phyloP scores from a whole-genome alignment of 1,284 basidiomycete genomes.

The Chalciporus sp. region DNA sequence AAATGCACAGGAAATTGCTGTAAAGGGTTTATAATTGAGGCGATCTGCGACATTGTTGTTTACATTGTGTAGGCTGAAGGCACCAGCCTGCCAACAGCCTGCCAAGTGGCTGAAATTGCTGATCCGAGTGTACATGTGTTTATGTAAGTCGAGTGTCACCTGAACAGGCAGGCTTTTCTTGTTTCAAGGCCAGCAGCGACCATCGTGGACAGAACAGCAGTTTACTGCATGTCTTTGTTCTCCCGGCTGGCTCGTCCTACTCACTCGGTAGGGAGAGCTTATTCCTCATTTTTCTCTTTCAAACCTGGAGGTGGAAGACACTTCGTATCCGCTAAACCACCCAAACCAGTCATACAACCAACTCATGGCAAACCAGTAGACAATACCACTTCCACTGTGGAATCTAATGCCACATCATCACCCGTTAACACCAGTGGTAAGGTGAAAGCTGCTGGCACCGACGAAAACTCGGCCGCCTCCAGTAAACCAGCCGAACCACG shows the following conservation, averaged over 20 bases:
- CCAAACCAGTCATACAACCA: slow-evolving; percentile 50
- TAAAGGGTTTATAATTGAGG: not conserved
- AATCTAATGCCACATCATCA: slow-evolving; percentile 20
- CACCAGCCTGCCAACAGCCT: no score
- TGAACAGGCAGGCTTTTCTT: no score
- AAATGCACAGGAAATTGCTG: not conserved
- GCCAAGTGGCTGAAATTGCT: no score
- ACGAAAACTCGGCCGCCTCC: slow-evolving; percentile 22
- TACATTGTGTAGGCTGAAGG: no score
- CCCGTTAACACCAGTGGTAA: slow-evolving; percentile 14
- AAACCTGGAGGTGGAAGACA: slow-evolving; percentile 75
- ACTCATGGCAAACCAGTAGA: slow-evolving; percentile 35
- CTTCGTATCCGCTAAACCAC: slow-evolving; percentile 70
- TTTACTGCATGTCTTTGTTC: slow-evolving; percentile 43
- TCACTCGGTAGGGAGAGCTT: slow-evolving; percentile 48
- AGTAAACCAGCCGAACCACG: slow-evolving; percentile 25
- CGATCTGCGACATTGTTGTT: not conserved
- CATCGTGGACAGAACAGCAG: not conserved
- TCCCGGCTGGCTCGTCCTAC: slow-evolving; percentile 49
- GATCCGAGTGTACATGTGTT: not conserved
- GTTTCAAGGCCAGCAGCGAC: not conserved
- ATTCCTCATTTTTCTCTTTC: slow-evolving; percentile 77
- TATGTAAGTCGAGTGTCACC: no score
- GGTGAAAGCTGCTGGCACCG: slow-evolving; percentile 22
- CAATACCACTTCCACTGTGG: slow-evolving; percentile 22